A percentile compares a stretch with the other conserved stretches of the same genome.
Evolutionary conservation across 2,329 filamentous ascomycete species (phyloP).

Genomic region (Neofusicoccum parvum): DNA sequence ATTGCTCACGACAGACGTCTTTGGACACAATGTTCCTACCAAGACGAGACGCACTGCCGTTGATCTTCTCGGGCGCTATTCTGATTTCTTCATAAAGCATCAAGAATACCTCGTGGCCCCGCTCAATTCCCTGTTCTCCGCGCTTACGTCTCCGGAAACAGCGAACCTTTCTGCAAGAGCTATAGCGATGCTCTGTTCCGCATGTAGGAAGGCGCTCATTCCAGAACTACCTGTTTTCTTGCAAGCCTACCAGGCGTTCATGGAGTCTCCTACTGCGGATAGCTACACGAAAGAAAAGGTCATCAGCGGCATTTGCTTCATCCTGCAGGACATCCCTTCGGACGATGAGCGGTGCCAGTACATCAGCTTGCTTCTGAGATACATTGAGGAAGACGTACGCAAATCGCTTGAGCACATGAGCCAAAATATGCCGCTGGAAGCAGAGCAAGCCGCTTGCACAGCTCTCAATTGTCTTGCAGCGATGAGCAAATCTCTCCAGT

Average conservation of each 20-base stretch:
- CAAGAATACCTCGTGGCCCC: constrained; percentile 68
- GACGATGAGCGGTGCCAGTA: constrained; percentile 57
- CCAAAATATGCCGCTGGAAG: constrained; percentile 33
- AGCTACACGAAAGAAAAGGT: constrained; percentile 72
- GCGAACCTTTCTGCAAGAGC: constrained; percentile 72
- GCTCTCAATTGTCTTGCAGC: constrained; percentile 69
- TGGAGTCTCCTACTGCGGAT: constrained; percentile 63
- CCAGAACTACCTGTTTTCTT: constrained; percentile 70
- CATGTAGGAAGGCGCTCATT: constrained; percentile 70
- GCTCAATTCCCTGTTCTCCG: constrained; percentile 73
- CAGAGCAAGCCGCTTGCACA: constrained; percentile 49
- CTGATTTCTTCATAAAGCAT: constrained; percentile 75
- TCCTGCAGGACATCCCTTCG: constrained; percentile 71
- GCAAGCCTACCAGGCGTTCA: constrained; percentile 68
- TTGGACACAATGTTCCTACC: constrained; percentile 55
- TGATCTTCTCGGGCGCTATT: constrained; percentile 70
- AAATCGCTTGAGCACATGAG: constrained; percentile 21
- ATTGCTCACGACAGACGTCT: constrained; percentile 54
- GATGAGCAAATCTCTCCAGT: constrained; percentile 73
- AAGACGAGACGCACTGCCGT: constrained; percentile 70
- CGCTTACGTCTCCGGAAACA: constrained; percentile 64
- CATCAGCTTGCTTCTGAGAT: constrained; percentile 61
- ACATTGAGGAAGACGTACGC: constrained; percentile 55
- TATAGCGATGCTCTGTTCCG: constrained; percentile 73
- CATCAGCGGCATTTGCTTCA: constrained; percentile 71